These are phyloP conservation scores for Ascobolus immersus DNA, from an alignment of 495 filamentous ascomycete genomes.

Conservation along the genomic window DNA sequence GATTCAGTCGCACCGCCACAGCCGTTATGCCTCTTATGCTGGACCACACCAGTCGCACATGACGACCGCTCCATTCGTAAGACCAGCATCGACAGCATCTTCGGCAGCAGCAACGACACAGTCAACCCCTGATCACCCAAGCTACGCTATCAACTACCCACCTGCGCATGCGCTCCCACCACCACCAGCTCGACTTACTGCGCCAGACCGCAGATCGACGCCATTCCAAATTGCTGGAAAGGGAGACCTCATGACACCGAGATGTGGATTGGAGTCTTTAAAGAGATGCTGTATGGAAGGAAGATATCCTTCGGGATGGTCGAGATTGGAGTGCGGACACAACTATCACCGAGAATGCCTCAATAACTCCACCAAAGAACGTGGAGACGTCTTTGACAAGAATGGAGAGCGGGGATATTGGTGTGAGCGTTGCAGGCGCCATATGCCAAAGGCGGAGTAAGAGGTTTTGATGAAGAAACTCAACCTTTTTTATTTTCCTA, in stretches of 20 bases:
- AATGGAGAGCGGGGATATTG: neutral
- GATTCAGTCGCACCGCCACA: neutral
- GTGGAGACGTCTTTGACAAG: neutral
- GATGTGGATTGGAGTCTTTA: neutral
- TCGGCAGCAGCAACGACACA: conserved; percentile 1
- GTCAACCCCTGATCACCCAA: neutral
- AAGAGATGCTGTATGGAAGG: neutral
- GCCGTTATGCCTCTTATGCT: neutral
- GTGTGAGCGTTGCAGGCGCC: neutral
- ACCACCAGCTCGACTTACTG: neutral
- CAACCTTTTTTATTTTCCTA: too few relatives aligned
- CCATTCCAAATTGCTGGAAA: too few relatives aligned
- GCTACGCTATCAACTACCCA: neutral
- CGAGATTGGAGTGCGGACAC: neutral
- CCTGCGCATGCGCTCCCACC: neutral
- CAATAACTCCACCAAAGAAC: neutral
- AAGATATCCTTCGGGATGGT: neutral
- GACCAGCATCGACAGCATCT: neutral
- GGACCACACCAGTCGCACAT: neutral
- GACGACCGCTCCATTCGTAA: neutral
- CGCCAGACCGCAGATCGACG: neutral
- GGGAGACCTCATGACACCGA: too few relatives aligned
- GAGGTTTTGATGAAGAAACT: too few relatives aligned
- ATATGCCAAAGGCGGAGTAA: neutral
- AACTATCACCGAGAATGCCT: neutral